phyloP scores from a whole-genome alignment of 1,139 yeast species.

The Geotrichum europaeum region DNA sequence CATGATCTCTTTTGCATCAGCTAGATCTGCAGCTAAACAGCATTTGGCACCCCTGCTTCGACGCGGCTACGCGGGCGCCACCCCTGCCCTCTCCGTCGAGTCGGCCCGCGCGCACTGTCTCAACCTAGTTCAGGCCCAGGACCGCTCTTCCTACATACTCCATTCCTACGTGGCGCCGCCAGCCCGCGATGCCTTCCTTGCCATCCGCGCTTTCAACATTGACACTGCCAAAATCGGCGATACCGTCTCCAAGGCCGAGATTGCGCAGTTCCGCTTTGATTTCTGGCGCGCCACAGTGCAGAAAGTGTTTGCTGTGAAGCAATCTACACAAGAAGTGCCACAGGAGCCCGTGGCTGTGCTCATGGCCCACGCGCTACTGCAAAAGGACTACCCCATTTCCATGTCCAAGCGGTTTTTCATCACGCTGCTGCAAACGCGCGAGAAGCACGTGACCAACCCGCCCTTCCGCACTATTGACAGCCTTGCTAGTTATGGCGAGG shows the following conservation, averaged over 20 bases:
- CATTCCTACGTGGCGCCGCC: conserved; percentile 67
- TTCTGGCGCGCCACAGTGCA: conserved; percentile 38
- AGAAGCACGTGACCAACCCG: conserved; percentile 41
- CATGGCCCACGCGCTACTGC: conserved; percentile 32
- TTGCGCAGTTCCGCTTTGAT: conserved; percentile 36
- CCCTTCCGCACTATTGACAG: conserved; percentile 50
- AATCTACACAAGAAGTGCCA: conserved; percentile 31
- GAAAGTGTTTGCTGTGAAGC: conserved; percentile 26
- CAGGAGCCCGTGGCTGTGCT: conserved; percentile 61
- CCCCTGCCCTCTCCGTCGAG: conserved; percentile 7
- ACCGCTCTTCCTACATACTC: conserved; percentile 60
- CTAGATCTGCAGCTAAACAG: not conserved
- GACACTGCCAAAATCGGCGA: conserved; percentile 59
- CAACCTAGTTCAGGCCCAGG: conserved; percentile 32
- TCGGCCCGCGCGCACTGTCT: conserved; percentile 15
- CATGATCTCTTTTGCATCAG: not conserved
- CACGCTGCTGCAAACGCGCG: conserved; percentile 58
- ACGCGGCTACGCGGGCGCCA: not conserved
- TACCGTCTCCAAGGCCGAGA: conserved; percentile 38
- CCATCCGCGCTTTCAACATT: conserved; percentile 60
- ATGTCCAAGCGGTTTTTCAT: conserved; percentile 51
- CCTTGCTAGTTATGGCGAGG: conserved; percentile 76
- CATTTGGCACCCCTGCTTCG: not conserved
- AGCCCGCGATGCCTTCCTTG: conserved; percentile 60
- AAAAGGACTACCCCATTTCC: conserved; percentile 35